A percentile compares a stretch with the other conserved stretches of the same genome.
Evolutionary conservation across 371 early-diverging fungal species (phyloP).

Genomic region (Cokeromyces recurvatus): DNA sequence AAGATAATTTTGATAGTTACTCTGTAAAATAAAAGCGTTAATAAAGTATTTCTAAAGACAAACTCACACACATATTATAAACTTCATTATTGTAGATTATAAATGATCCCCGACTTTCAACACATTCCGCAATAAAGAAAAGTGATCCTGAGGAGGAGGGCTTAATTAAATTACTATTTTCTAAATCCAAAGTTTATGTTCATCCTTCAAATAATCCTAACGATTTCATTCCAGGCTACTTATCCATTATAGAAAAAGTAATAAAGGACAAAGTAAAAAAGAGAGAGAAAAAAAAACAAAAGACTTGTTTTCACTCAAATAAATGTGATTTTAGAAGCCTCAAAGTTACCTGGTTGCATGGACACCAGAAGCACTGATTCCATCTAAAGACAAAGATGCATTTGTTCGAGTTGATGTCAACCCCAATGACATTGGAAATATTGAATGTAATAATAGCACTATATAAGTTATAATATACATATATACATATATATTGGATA

Average conservation of each 20-base stretch:
- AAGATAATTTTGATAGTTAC: not conserved
- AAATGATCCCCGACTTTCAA: constrained; percentile 8
- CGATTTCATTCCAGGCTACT: constrained; percentile 38
- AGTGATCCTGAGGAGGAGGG: too few species aligned
- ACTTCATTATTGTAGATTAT: not conserved
- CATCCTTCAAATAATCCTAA: constrained; percentile 30
- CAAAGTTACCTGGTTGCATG: constrained; percentile 37
- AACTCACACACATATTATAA: not conserved
- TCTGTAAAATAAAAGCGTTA: too few species aligned
- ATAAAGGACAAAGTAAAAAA: not conserved
- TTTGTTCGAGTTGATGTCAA: constrained; percentile 37
- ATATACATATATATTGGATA: not conserved
- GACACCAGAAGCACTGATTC: constrained; percentile 40
- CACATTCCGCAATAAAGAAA: not conserved
- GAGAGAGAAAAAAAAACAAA: too few species aligned
- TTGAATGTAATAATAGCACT: constrained; percentile 7
- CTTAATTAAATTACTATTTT: constrained; percentile 34
- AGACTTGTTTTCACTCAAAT: not conserved
- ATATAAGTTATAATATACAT: not conserved
- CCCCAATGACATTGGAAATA: constrained; percentile 25
- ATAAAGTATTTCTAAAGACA: too few species aligned
- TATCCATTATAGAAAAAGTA: constrained; percentile 42
- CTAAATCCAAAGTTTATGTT: constrained; percentile 48
- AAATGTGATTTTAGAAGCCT: constrained; percentile 15
- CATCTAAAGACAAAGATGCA: constrained; percentile 33